phyloP scores from a whole-genome alignment of 2,329 filamentous ascomycete species.

The Chaetothyriales sp. region DNA sequence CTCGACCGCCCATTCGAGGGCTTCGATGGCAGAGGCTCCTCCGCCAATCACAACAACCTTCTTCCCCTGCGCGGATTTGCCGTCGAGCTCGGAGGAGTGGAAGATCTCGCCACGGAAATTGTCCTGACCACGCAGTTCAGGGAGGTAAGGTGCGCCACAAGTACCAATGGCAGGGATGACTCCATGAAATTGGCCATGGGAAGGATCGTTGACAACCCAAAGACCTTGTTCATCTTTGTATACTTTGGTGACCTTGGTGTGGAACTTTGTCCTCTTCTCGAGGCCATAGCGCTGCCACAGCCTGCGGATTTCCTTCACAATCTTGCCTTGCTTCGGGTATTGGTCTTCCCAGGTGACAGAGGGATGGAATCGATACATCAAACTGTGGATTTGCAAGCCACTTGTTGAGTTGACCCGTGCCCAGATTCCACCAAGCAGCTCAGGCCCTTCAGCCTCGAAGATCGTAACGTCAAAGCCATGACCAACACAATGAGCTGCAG shows the following conservation, averaged over 20 bases:
- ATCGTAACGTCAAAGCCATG: constrained; percentile 72
- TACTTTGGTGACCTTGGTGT: constrained; percentile 52
- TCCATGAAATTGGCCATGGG: constrained; percentile 60
- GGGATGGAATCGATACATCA: constrained; percentile 82
- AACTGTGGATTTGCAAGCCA: constrained; percentile 64
- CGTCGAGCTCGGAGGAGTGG: constrained; percentile 62
- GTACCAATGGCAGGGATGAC: constrained; percentile 65
- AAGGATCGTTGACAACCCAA: constrained; percentile 63
- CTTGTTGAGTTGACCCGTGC: constrained; percentile 72
- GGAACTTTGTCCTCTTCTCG: constrained; percentile 55
- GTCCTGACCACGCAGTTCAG: constrained; percentile 53
- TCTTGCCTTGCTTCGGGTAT: constrained; percentile 65
- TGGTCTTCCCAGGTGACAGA: constrained; percentile 57
- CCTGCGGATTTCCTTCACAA: constrained; percentile 53
- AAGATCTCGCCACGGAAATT: constrained; percentile 56
- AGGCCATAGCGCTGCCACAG: constrained; percentile 65
- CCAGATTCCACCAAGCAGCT: constrained; percentile 65
- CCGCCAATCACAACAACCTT: constrained; percentile 63
- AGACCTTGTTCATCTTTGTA: constrained; percentile 52
- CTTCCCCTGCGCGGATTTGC: constrained; percentile 57
- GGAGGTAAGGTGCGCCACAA: constrained; percentile 63
- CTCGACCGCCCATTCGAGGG: constrained; percentile 60
- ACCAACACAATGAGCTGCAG: constrained; percentile 67
- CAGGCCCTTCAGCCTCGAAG: constrained; percentile 55
- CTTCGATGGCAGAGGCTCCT: constrained; percentile 68